Evolutionary conservation across 805 yeast species (phyloP).

Genomic region (Pichia membranifaciens): DNA sequence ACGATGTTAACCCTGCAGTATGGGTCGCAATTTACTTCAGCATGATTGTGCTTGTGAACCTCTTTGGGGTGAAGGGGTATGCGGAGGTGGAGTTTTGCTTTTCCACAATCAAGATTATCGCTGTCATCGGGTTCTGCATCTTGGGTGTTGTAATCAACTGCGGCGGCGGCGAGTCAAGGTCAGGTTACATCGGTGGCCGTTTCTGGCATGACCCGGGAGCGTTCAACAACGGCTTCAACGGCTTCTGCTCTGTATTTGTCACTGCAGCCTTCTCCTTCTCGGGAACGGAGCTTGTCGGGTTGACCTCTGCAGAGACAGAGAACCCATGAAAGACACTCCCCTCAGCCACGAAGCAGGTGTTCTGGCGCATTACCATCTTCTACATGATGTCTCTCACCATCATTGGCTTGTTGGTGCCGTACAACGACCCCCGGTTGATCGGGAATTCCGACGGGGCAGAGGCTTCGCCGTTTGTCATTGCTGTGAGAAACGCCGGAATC

Average conservation of each 20-base stretch:
- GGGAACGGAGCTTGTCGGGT: constrained; percentile 56
- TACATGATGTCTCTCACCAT: constrained; percentile 45
- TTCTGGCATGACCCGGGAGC: constrained; percentile 59
- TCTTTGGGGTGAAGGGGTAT: constrained; percentile 55
- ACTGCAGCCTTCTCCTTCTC: constrained; percentile 56
- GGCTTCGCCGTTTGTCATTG: constrained; percentile 68
- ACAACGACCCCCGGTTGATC: constrained; percentile 40
- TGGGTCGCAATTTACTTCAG: constrained; percentile 48
- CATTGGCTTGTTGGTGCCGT: constrained; percentile 55
- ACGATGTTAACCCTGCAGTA: constrained; percentile 40
- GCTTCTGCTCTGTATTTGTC: constrained; percentile 52
- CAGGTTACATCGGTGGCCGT: constrained; percentile 49
- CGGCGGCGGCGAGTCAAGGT: constrained; percentile 57
- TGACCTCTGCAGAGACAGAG: constrained; percentile 56
- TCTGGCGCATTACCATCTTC: constrained; percentile 52
- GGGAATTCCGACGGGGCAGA: constrained; percentile 44
- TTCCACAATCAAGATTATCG: constrained; percentile 44
- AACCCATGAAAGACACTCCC: constrained; percentile 54
- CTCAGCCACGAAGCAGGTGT: constrained; percentile 53
- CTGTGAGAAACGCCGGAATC: constrained; percentile 51
- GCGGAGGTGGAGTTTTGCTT: constrained; percentile 59
- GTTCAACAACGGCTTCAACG: constrained; percentile 44
- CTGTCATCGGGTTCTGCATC: constrained; percentile 51
- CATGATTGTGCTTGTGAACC: constrained; percentile 41
- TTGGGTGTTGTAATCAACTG: constrained; percentile 44